Evolutionary conservation across 176 grass and related monocot species (phyloP).

Genomic region (Panicum miliaceum): DNA sequence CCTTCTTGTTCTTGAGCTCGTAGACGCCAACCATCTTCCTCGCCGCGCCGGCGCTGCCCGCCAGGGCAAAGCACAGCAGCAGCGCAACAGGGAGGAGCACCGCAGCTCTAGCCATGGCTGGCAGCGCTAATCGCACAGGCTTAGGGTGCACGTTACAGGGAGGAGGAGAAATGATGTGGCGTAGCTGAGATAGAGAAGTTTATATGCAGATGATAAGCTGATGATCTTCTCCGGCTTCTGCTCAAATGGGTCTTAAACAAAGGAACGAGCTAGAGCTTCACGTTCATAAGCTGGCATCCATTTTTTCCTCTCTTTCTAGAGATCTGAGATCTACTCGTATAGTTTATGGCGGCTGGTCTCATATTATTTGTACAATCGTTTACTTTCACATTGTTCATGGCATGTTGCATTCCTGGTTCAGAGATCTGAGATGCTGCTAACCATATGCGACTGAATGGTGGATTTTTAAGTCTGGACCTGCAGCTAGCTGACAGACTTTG

Average conservation of each 20-base stretch:
- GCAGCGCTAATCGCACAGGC: not conserved
- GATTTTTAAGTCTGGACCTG: not conserved
- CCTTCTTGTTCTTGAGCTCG: constrained; percentile 65
- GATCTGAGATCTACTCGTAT: constrained; percentile 12
- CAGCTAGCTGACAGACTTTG: not conserved
- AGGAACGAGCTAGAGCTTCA: not conserved
- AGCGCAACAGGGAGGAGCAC: constrained; percentile 16
- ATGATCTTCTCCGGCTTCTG: not conserved
- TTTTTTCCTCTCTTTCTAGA: not conserved
- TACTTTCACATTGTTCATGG: not conserved
- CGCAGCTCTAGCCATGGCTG: constrained; percentile 55
- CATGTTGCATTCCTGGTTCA: not conserved
- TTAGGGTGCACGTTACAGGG: not conserved
- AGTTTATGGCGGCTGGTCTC: constrained; percentile 18
- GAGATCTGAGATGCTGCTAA: constrained; percentile 6
- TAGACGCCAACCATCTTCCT: constrained; percentile 68
- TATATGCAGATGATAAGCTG: not conserved
- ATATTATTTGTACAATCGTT: not conserved
- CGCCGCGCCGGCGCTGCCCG: constrained; percentile 25
- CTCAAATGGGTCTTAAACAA: not conserved
- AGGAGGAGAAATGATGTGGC: not conserved
- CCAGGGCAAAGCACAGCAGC: constrained; percentile 42
- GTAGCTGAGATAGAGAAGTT: not conserved
- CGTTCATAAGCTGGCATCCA: not conserved
- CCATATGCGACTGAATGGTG: not conserved